Base-by-base conservation (phyloP, 331 rosid genomes). In the Acacia pycnantha region DNA sequence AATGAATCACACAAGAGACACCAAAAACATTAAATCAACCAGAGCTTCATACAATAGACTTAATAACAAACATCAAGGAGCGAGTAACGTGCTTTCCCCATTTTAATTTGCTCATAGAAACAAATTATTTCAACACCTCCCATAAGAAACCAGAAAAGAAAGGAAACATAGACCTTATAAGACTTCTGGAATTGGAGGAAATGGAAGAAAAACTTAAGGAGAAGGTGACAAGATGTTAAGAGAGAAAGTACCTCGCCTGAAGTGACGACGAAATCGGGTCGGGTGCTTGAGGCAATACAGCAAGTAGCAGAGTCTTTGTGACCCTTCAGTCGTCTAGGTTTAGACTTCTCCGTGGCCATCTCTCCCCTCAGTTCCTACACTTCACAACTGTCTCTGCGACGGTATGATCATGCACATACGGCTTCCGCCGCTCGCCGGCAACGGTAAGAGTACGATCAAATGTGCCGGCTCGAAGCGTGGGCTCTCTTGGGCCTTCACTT, bases 271-370 rank as follows among this genome's bases (percentile, higher is more conserved):
- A 92, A 70, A 40, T 88, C 90, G 16, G 97, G 97, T 8, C 87
- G 82, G 84, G 78, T 71, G 43, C 78, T 88, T 6, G 98, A 93
- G 87, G 96, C 85, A 81, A 93, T 76, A 87, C 98, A 95, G 86
- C 89, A 90, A 58, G 95, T 90, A 40, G 91, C 86, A 43, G 93
- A 82, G 84, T 80, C 92, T 40, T 82, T 81, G 92, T 95, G 98
- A 62, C 98, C 98, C 83, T 24, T 91, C 29, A 95, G 87, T 67
- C 88, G 76, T 79, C 98, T 92, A 37, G 90, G 85, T 7, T 83
- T 88, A 11, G 77, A 67, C 71, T 86, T 90, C 48, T 64, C 59
- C 83, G 79, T 83, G 24, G 14, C 5, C 61, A 27, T 47, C 41
- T 47, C 21, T 8, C 10, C 47, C 47, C 58, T 24, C 59, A 26